Evolutionary conservation across 148 eudicot species (phyloP), one percentile per base, ranked within the genome.

Genomic region (Nepenthes gracilis): DNA sequence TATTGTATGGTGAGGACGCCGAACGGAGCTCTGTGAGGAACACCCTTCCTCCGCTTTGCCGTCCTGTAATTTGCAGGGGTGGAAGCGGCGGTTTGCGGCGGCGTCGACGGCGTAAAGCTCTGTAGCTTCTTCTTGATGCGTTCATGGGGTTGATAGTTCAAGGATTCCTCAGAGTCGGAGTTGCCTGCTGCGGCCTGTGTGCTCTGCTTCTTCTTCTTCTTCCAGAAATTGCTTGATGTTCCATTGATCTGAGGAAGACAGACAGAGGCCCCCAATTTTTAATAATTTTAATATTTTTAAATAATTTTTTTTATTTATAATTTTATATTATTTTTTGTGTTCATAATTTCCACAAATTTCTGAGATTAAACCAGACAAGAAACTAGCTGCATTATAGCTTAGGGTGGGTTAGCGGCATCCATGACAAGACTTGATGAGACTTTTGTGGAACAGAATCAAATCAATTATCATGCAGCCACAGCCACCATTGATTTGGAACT

Each of bases 21-120:
- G n/a, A 61, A 54, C 33, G 64, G 64, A 48, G 64, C 64, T 48
- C 64, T 61, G 54, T 61, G 64, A 61, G 64, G 64, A 12, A 61
- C 50, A 5, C 64, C 64, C 54, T 61, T 61, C 51, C 64, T 61
- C 54, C 64, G 47, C 54, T 47, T 61, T 9, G 64, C 53, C 5
- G 64, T 61, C 64, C 64, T 33, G 43, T 10, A 13, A 35, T 23
- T 48, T 5, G 54, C 64, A 9, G 64, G 11, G 2, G 64, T 33
- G 2, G 54, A 23, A n/a, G 37, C 53, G 9, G 54, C 64, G 33
- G 38, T 61, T n/a, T 54, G 36, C 1, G 64, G 64, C 13, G 64
- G 64, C 14, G 64, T 61, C 12, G 54, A 61, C 12, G 64, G 64
- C 2, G 64, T 45, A 33, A 61, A 61, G 64, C 54, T 48, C 11